These are phyloP conservation scores for Tetracladium marchalianum DNA, from an alignment of 495 filamentous ascomycete species.

Conservation along the genomic window DNA sequence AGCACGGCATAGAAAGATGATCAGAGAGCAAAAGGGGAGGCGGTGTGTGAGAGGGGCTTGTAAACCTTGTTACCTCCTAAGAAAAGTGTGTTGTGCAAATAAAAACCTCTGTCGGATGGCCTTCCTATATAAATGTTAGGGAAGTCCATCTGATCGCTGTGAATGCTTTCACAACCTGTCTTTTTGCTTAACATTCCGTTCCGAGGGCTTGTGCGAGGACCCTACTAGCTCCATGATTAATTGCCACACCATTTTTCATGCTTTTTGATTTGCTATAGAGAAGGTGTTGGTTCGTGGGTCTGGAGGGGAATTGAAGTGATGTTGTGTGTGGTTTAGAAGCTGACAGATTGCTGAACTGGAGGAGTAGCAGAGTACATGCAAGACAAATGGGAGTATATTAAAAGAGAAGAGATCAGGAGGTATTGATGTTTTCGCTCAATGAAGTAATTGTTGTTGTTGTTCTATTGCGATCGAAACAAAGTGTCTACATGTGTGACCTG, in stretches of 20 bases:
- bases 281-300: too few relatives aligned
- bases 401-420: too few relatives aligned
- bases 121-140: conserved; percentile 10
- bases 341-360: not conserved
- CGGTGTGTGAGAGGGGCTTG: conserved; percentile 9
- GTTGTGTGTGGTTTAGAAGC: not conserved
- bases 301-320: not conserved
- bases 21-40: conserved; percentile 2
- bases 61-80: not conserved
- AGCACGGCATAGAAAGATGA: conserved; percentile 1
- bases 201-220: not conserved
- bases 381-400: too few relatives aligned
- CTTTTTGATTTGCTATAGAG: too few relatives aligned
- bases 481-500: too few relatives aligned
- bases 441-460: too few relatives aligned
- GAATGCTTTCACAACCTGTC: conserved; percentile 11
- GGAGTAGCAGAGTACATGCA: too few relatives aligned
- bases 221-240: conserved; percentile 13
- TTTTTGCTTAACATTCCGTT: not conserved
- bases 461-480: too few relatives aligned
- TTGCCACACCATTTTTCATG: conserved; percentile 8
- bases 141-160: conserved; percentile 1
- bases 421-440: too few relatives aligned
- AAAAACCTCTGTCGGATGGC: conserved; percentile 3
- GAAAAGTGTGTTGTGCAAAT: not conserved